Conservation (phyloP, 1,139 yeast genomes). For the Geotrichum phurueaensis region DNA sequence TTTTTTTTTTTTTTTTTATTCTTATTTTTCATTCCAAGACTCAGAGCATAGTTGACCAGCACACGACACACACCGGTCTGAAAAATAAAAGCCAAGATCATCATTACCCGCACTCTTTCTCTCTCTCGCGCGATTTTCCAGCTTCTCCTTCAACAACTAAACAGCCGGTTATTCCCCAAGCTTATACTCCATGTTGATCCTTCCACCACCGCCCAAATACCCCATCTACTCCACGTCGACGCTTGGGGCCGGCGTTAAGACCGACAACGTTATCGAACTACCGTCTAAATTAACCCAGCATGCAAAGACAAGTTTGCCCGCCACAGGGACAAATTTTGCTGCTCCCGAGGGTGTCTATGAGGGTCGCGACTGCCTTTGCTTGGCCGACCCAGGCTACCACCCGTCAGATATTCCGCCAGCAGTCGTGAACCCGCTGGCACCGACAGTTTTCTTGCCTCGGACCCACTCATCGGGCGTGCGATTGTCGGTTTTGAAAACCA, state of each 20-base stretch:
- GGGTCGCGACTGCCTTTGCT: constrained; percentile 31
- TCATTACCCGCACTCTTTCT: too few relatives aligned
- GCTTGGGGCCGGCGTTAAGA: constrained; percentile 4
- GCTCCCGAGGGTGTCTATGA: constrained; percentile 33
- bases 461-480: constrained; percentile 29
- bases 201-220: constrained; percentile 16
- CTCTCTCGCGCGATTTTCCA: too few relatives aligned
- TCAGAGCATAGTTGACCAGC: too few relatives aligned
- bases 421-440: constrained; percentile 35
- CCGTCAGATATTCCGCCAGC: constrained; percentile 34
- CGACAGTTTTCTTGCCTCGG: constrained; percentile 30
- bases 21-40: too few relatives aligned
- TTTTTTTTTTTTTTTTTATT: background rate
- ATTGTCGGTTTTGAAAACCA: constrained; percentile 18
- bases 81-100: too few relatives aligned
- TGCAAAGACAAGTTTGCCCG: background rate
- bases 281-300: background rate
- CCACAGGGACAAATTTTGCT: constrained; percentile 16
- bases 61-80: too few relatives aligned
- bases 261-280: constrained; percentile 4
- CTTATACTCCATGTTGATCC: constrained; percentile 8
- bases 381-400: constrained; percentile 36
- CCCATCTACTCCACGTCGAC: constrained; percentile 8
- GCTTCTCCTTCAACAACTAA: too few relatives aligned
- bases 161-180: too few relatives aligned